A percentile compares a stretch with the other conserved stretches of the same genome.
These are phyloP conservation scores for Trifolium pratense DNA, from an alignment of 306 rosid genomes.

Conservation along the genomic window DNA sequence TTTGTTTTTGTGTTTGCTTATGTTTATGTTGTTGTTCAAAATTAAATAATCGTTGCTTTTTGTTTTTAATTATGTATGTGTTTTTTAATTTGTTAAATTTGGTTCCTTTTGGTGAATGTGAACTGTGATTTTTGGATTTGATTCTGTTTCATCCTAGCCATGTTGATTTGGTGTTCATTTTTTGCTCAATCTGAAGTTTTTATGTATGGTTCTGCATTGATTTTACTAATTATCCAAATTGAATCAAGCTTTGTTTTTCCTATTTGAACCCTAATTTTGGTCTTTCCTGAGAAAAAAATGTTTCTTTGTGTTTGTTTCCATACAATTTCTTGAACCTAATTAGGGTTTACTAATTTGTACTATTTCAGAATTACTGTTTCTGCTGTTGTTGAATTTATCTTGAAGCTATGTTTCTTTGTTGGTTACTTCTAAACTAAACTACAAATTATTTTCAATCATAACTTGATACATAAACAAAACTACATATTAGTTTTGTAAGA, in stretches of 20 bases:
- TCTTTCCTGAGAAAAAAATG: slow-evolving; percentile 4
- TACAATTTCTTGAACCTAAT: slow-evolving; percentile 13
- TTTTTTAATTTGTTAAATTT: slow-evolving; percentile 38
- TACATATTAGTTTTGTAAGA: slow-evolving; percentile 19
- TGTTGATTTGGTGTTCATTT: slow-evolving; percentile 2
- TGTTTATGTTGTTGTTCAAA: background rate
- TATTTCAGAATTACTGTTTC: slow-evolving; percentile 28
- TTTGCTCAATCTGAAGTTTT: slow-evolving; percentile 26
- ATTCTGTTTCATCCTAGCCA: slow-evolving; percentile 27
- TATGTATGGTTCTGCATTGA: slow-evolving; percentile 30
- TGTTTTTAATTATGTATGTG: background rate
- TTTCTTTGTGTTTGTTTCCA: slow-evolving; percentile 8
- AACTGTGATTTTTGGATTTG: slow-evolving; percentile 30
- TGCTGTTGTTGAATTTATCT: slow-evolving; percentile 28
- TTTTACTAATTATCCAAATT: slow-evolving; percentile 6
- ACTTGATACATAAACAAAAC: background rate
- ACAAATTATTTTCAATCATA: background rate
- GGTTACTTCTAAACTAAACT: background rate
- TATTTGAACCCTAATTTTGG: background rate
- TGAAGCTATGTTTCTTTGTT: slow-evolving; percentile 9
- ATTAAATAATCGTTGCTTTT: background rate
- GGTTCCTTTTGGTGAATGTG: slow-evolving; percentile 12
- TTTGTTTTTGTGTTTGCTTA: no score
- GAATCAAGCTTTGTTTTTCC: background rate
- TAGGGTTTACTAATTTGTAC: slow-evolving; percentile 22